Conservation (phyloP, 441 rosid species). For the Adansonia rubrostipa region DNA sequence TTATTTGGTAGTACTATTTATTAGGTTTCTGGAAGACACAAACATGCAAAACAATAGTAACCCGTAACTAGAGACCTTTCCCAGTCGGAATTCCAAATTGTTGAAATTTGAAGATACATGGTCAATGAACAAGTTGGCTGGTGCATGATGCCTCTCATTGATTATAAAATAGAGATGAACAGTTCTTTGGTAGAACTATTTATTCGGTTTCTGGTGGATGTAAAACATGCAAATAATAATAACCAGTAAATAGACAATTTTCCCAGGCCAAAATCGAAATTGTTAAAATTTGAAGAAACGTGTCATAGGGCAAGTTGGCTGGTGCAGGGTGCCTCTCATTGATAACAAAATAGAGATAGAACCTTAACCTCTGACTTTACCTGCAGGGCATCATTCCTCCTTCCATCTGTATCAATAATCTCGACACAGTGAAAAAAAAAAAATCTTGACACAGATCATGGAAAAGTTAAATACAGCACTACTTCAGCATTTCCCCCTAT, state of each 20-base stretch:
- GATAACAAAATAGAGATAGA: too few species aligned
- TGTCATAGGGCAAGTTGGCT: too few species aligned
- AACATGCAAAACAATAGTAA: neutral
- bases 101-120: neutral
- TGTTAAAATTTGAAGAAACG: too few species aligned
- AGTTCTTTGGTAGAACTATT: too few species aligned
- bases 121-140: neutral
- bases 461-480: neutral
- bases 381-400: neutral
- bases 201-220: too few species aligned
- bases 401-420: conserved; percentile 1
- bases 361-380: neutral
- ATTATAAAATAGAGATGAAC: neutral
- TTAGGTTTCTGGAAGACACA: neutral
- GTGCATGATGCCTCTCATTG: neutral
- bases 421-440: neutral
- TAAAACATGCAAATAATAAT: too few species aligned
- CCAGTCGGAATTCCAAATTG: neutral
- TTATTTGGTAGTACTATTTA: neutral
- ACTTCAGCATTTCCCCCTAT: neutral
- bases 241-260: too few species aligned
- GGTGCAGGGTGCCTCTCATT: too few species aligned
- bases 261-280: too few species aligned
- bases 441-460: neutral
- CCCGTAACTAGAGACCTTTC: neutral